Evolutionary conservation across 2,329 filamentous ascomycete genomes (phyloP), one percentile per base, ranked within the genome.

Genomic region (Chaetomiaceae sp.): DNA sequence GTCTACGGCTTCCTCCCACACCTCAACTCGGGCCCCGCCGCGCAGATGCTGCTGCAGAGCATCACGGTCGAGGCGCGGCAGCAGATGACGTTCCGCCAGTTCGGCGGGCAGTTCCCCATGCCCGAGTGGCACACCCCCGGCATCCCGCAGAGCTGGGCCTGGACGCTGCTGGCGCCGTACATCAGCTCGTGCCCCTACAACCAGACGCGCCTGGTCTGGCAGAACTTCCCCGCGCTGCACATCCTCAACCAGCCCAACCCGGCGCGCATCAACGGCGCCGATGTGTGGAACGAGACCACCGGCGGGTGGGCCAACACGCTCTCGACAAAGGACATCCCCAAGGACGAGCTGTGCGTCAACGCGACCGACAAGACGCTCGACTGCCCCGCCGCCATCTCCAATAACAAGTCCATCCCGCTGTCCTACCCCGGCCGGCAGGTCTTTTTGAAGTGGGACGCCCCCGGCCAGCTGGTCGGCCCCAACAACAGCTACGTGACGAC

Each of bases 51-150:
- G 2, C 74, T 88, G 2, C 87, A 91, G 70, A 86, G 85, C 19
- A 89, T 94, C 64, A 81, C 87, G 3, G 85, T 84, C 11, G 89
- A 94, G 67, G 87, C 88, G 0, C 84, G 89, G 0, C 89, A 95
- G 72, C 87, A 95, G 72, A 77, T 91, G 74, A 84, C 88, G 60
- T 94, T 94, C 77, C 84, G 89, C 19, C 89, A 94, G 66, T 89
- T 94, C 67, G 78, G 83, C 31, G 89, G 89, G 15, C 78, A 89
- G 6, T 88, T 88, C 70, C 86, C 89, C 20, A 89, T 89, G 85
- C 87, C 88, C 0, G 85, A 87, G 9, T 94, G 87, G 87, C 91
- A 92, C 66, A 83, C 89, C 63, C 77, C 83, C 6, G 88, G 88
- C 36, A 84, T 92, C 22, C 89, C 88, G 0, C 89, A 95, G 68